phyloP scores from a whole-genome alignment of 257 asterid species.

The Eustoma russellianum region DNA sequence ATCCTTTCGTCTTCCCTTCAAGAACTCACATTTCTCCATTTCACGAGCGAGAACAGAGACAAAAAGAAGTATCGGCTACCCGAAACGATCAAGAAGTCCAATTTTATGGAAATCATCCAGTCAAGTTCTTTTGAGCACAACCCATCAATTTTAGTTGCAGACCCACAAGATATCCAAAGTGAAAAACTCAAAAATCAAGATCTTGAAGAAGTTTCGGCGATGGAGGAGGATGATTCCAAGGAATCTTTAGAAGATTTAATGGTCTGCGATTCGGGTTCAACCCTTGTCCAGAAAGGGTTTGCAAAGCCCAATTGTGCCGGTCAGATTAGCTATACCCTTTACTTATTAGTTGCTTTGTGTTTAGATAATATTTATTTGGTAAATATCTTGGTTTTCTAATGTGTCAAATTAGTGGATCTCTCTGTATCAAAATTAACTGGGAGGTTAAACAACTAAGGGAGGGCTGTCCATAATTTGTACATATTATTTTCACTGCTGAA shows the following conservation, averaged over 20 bases:
- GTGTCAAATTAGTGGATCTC: no score
- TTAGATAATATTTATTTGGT: no score
- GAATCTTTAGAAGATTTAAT: conserved; percentile 55
- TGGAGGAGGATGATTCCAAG: conserved; percentile 50
- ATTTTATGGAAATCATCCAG: conserved; percentile 36
- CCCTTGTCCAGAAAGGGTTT: conserved; percentile 52
- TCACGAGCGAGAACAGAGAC: background rate
- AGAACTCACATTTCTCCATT: conserved; percentile 5
- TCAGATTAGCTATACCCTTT: conserved; percentile 12
- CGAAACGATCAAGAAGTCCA: background rate
- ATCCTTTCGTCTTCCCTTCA: conserved; percentile 3
- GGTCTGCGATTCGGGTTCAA: conserved; percentile 68
- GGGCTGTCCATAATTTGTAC: no score
- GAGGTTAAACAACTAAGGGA: no score
- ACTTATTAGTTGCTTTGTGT: background rate
- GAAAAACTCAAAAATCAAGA: conserved; percentile 36
- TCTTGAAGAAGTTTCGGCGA: conserved; percentile 25
- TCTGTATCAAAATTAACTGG: no score
- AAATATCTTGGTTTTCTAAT: no score
- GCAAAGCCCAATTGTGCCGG: conserved; percentile 42
- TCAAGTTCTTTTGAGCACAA: conserved; percentile 18
- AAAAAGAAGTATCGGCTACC: background rate
- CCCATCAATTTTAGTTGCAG: conserved; percentile 27
- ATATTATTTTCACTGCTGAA: no score
- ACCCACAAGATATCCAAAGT: conserved; percentile 21